Conservation (phyloP, 2,329 filamentous ascomycete genomes). For the Hypoxylon sp. region DNA sequence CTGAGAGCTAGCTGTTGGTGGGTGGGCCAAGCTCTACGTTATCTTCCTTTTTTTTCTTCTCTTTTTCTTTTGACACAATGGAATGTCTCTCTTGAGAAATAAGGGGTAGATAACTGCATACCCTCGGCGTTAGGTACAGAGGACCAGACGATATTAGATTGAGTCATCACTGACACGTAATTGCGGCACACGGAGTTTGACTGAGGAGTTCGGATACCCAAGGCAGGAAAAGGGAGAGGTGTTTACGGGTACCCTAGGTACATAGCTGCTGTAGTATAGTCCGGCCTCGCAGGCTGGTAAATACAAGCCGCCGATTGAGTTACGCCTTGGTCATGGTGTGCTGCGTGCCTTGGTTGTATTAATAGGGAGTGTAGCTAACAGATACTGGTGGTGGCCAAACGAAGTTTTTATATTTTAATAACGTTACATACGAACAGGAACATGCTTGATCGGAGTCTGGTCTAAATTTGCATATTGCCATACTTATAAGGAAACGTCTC, state of each 20-base stretch:
- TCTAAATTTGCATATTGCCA: too few relatives aligned
- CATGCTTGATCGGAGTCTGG: too few relatives aligned
- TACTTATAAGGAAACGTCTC: too few relatives aligned
- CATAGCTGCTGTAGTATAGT: background rate
- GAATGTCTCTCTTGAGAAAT: conserved; percentile 20
- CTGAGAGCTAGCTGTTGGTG: conserved; percentile 4
- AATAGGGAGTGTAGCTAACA: too few relatives aligned
- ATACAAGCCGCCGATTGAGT: background rate
- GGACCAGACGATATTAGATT: conserved; percentile 17
- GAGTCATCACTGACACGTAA: conserved; percentile 30
- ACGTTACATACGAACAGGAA: too few relatives aligned
- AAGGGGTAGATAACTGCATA: conserved; percentile 1
- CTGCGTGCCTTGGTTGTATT: too few relatives aligned
- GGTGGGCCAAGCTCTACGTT: background rate
- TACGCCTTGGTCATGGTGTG: background rate
- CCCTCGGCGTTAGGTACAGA: conserved; percentile 15
- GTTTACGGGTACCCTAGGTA: background rate
- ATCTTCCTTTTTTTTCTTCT: too few relatives aligned
- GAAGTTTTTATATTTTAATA: too few relatives aligned
- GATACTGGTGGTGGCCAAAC: background rate
- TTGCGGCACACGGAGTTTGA: conserved; percentile 15
- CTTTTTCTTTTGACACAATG: background rate
- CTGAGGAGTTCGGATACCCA: conserved; percentile 13
- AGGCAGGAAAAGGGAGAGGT: background rate
- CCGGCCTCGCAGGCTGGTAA: background rate